phyloP scores from a whole-genome alignment of 2,329 filamentous ascomycete species.

The Aureobasidium zeae region DNA sequence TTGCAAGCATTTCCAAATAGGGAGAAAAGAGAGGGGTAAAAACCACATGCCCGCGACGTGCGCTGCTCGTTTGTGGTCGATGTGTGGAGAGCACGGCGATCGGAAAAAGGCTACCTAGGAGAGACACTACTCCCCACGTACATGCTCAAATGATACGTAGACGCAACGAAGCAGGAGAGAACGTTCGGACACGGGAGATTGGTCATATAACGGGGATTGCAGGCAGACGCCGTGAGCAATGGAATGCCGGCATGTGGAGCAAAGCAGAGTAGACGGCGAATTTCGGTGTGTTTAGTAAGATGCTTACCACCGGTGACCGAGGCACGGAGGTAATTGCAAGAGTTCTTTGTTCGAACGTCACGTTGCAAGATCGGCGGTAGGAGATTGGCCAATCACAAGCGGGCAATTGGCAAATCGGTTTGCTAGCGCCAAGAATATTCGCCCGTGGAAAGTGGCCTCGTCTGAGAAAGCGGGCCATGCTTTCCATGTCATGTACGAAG shows the following conservation, averaged over 20 bases:
- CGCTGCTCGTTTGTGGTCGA: constrained; percentile 2
- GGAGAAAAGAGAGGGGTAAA: constrained; percentile 12
- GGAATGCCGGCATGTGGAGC: constrained; percentile 2
- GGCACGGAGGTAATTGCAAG: no score
- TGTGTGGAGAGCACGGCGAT: constrained; percentile 1
- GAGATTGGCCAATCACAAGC: no score
- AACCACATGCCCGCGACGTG: constrained; percentile 9
- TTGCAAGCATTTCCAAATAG: neutral
- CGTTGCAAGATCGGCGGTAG: no score
- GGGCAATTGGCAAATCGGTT: no score
- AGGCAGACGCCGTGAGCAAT: neutral
- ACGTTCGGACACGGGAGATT: neutral
- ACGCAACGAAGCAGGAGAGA: neutral
- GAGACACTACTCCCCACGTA: neutral
- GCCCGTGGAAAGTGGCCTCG: no score
- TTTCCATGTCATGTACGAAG: no score
- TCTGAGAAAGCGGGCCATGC: no score
- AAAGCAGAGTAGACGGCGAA: constrained; percentile 2
- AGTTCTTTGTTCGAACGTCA: no score
- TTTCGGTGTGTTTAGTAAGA: constrained; percentile 5
- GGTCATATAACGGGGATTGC: neutral
- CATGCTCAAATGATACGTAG: no score
- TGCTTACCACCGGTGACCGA: no score
- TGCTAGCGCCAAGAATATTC: no score
- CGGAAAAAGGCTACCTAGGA: neutral